Percentiles rank a stretch among this genome's conserved stretches.
phyloP scores from a whole-genome alignment of 1,284 basidiomycete genomes.

The Ganoderma sinense region DNA sequence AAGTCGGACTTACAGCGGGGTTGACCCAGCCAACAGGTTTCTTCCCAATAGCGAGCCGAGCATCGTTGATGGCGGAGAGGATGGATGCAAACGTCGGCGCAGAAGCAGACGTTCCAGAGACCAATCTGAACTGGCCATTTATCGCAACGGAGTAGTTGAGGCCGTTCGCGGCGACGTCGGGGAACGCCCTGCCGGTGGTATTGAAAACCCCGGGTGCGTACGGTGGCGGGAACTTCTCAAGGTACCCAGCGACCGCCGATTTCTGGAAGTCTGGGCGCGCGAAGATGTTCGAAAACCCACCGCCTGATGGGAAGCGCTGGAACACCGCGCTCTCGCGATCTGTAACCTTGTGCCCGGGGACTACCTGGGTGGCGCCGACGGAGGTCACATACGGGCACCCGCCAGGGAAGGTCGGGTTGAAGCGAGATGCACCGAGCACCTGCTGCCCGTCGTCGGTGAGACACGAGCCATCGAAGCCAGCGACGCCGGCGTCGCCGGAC shows the following conservation, averaged over 20 bases:
- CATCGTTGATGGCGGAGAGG: slow-evolving; percentile 69
- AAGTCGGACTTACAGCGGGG: slow-evolving; percentile 41
- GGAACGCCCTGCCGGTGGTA: slow-evolving; percentile 48
- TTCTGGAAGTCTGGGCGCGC: slow-evolving; percentile 48
- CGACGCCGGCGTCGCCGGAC: slow-evolving; percentile 70
- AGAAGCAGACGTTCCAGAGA: slow-evolving; percentile 52
- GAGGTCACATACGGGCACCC: slow-evolving; percentile 65
- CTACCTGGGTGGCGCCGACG: slow-evolving; percentile 63
- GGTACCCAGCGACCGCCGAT: slow-evolving; percentile 42
- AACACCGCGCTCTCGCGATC: slow-evolving; percentile 56
- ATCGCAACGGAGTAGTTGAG: slow-evolving; percentile 34
- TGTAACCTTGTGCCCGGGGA: slow-evolving; percentile 46
- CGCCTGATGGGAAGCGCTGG: slow-evolving; percentile 48
- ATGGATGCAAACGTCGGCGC: slow-evolving; percentile 49
- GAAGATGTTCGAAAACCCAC: slow-evolving; percentile 56
- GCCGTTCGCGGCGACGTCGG: slow-evolving; percentile 54
- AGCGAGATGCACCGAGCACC: slow-evolving; percentile 43
- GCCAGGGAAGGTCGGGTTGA: slow-evolving; percentile 62
- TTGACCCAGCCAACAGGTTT: slow-evolving; percentile 66
- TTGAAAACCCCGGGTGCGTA: slow-evolving; percentile 39
- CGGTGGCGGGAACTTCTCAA: slow-evolving; percentile 45
- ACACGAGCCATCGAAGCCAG: slow-evolving; percentile 50
- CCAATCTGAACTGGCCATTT: slow-evolving; percentile 45
- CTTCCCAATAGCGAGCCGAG: slow-evolving; percentile 51
- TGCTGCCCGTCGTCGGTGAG: slow-evolving; percentile 51